phyloP scores from a whole-genome alignment of 768 basidiomycete genomes.

The Lanmaoa rubissima region DNA sequence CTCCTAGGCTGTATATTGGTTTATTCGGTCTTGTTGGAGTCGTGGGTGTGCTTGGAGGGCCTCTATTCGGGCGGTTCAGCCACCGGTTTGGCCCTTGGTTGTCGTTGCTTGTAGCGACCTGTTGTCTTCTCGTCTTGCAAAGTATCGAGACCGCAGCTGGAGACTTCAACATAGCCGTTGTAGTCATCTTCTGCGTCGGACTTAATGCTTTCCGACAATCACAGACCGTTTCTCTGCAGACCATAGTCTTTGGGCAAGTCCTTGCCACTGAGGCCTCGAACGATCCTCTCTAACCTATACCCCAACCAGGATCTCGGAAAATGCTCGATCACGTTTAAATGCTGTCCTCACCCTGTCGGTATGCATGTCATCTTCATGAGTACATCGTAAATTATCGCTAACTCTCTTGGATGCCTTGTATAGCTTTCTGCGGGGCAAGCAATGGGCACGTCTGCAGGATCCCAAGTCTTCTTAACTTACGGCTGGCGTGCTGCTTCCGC shows the following conservation, averaged over 20 bases:
- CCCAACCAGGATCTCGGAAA: constrained; percentile 24
- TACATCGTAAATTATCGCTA: not conserved
- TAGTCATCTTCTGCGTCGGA: constrained; percentile 39
- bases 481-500: constrained; percentile 38
- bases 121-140: constrained; percentile 27
- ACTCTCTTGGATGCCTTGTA: too few relatives aligned
- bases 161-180: constrained; percentile 35
- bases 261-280: not conserved
- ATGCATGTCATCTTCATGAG: not conserved
- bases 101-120: constrained; percentile 35
- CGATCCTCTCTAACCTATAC: not conserved
- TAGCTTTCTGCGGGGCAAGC: constrained; percentile 38
- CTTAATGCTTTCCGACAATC: constrained; percentile 39
- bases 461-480: constrained; percentile 36
- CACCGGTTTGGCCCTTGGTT: constrained; percentile 40
- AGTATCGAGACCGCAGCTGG: constrained; percentile 38
- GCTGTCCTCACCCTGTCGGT: constrained; percentile 30
- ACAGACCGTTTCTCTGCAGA: constrained; percentile 35
- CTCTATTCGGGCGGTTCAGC: constrained; percentile 20
- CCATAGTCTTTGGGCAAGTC: constrained; percentile 22
- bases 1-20: constrained; percentile 35
- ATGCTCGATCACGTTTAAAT: constrained; percentile 28
- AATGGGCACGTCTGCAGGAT: constrained; percentile 41
- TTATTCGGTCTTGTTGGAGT: constrained; percentile 49
- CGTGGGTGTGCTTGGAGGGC: constrained; percentile 30